Conservation (phyloP, 352 stramenopile genomes). For the Phytophthora brassicae region DNA sequence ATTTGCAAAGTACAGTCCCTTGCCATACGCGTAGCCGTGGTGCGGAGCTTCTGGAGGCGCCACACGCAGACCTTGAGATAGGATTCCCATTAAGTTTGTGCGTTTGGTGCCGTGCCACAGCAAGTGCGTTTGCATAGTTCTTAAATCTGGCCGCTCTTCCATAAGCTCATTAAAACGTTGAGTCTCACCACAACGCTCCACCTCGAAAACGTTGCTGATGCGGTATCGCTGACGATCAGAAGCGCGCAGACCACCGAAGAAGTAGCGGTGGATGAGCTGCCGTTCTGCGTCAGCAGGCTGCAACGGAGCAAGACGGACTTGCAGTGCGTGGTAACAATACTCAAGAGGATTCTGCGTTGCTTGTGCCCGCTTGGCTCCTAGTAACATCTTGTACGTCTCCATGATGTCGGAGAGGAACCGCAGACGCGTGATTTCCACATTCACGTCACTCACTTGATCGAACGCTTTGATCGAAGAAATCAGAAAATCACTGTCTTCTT, state of each 20-base stretch:
- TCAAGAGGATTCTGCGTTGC: constrained; percentile 54
- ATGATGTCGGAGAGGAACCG: constrained; percentile 69
- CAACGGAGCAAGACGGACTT: constrained; percentile 55
- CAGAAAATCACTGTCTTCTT: constrained; percentile 53
- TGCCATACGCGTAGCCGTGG: constrained; percentile 83
- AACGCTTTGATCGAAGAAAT: constrained; percentile 64
- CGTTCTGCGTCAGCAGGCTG: constrained; percentile 33
- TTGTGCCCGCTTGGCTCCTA: constrained; percentile 50
- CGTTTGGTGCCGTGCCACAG: constrained; percentile 86
- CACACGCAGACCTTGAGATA: constrained; percentile 84
- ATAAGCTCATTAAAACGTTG: constrained; percentile 51
- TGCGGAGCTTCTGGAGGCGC: constrained; percentile 82
- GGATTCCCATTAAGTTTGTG: constrained; percentile 86
- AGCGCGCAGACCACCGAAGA: constrained; percentile 50
- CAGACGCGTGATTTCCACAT: constrained; percentile 67
- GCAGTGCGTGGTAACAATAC: constrained; percentile 79
- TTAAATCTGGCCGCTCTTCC: constrained; percentile 36
- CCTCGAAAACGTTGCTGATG: constrained; percentile 67
- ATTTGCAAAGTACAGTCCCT: constrained; percentile 88
- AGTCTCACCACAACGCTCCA: constrained; percentile 62
- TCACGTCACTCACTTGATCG: constrained; percentile 53
- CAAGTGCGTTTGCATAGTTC: constrained; percentile 49
- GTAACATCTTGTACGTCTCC: constrained; percentile 76
- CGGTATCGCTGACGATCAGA: constrained; percentile 37
- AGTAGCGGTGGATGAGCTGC: constrained; percentile 60